Evolutionary conservation across 2,329 filamentous ascomycete genomes (phyloP).

Genomic region (Diaporthe batatas): DNA sequence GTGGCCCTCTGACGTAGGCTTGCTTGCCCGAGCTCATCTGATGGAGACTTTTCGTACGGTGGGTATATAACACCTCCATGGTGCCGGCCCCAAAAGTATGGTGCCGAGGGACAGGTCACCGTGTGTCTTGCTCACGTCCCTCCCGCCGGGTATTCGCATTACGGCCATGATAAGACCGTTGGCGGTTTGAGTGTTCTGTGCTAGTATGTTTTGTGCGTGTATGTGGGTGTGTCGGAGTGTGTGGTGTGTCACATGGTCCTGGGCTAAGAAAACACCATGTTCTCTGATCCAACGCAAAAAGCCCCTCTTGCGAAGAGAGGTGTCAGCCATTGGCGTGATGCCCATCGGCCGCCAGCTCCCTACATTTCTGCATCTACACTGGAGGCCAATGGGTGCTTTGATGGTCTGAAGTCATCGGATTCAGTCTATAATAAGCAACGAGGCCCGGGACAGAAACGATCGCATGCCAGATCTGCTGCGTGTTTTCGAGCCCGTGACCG

Average conservation of each 20-base stretch:
- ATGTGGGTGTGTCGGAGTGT: background rate
- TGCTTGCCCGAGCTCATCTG: background rate
- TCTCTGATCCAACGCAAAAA: background rate
- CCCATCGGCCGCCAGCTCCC: background rate
- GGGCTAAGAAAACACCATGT: background rate
- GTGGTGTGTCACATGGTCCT: slow-evolving; percentile 16
- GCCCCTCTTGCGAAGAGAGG: slow-evolving; percentile 10
- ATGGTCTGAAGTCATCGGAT: background rate
- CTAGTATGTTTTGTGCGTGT: background rate
- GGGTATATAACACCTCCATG: background rate
- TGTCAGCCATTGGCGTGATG: slow-evolving; percentile 18
- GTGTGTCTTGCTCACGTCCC: slow-evolving; percentile 16
- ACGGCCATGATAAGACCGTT: slow-evolving; percentile 35
- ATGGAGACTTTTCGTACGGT: background rate
- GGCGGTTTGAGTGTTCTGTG: background rate
- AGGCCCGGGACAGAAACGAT: slow-evolving; percentile 15
- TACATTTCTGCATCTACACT: background rate
- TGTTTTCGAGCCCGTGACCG: slow-evolving; percentile 6
- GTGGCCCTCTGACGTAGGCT: background rate
- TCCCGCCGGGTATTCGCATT: slow-evolving; percentile 39
- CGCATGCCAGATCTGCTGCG: slow-evolving; percentile 21
- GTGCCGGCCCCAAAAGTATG: background rate
- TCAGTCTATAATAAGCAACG: slow-evolving; percentile 3
- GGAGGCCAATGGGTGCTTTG: too few relatives aligned
- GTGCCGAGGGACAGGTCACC: slow-evolving; percentile 29